Conservation (phyloP, 1,284 basidiomycete genomes). For the Cryptococcus sp. region DNA sequence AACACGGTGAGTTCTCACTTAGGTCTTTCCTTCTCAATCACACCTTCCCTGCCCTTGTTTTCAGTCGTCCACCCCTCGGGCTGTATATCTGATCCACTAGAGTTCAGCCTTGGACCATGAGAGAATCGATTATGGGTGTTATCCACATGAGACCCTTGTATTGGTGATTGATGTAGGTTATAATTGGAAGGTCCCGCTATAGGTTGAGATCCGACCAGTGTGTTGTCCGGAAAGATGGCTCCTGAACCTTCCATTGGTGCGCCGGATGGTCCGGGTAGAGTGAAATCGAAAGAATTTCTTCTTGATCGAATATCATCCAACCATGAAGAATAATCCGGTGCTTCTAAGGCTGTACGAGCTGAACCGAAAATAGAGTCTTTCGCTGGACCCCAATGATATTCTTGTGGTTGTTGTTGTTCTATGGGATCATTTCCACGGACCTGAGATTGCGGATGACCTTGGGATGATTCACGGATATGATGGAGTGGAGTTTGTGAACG, state of each 20-base stretch:
- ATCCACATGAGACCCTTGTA: no score
- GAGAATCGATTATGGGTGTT: no score
- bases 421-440: neutral
- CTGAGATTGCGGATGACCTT: neutral
- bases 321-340: neutral
- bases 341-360: slow-evolving; percentile 2
- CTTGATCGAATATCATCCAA: neutral
- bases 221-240: no score
- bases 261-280: neutral
- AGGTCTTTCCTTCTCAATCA: neutral
- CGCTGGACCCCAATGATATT: slow-evolving; percentile 1
- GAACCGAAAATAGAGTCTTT: slow-evolving; percentile 5
- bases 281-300: slow-evolving; percentile 1
- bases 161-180: no score
- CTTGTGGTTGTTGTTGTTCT: neutral
- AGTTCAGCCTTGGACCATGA: no score
- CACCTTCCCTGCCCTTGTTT: neutral
- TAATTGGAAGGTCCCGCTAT: no score
- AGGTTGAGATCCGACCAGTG: no score
- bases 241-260: no score
- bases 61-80: neutral
- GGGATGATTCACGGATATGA: neutral
- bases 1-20: neutral
- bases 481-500: neutral
- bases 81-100: neutral